Base-by-base conservation (phyloP, 2,329 filamentous ascomycete species). In the Dactylellina sp. region DNA sequence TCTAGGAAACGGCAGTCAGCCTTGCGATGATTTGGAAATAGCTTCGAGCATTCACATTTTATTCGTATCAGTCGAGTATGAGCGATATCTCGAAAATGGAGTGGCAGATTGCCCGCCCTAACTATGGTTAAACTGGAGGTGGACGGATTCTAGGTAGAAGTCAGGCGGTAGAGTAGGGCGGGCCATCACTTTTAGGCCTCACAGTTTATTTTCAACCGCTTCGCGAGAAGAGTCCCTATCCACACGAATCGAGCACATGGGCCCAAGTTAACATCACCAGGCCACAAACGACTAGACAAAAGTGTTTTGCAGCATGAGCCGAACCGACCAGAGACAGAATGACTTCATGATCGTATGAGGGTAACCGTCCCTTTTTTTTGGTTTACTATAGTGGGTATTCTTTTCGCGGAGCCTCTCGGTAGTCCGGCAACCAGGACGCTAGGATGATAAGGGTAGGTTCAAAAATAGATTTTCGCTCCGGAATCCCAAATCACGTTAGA, bases 391-490 rank as follows among this genome's bases (percentile, higher is more conserved):
- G 35, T 24, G 44, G 47, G 53, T 16, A 18, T 46, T 24, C 22
- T 46, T 32, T 22, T 20, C 14, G 32, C 35, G 39, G 22, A 25
- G 25, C 25, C 24, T 61, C 46, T 72, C 68, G 68, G 68, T 65
- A 65, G 52, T 46, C 56, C 68, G 68, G 68, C 68, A 72, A 50
- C 40, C 52, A 37, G 40, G n/a, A 60, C 68, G 56, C 68, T 72
- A 72, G 68, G 7, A 65, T 53, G 32, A 55, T 40, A 44, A 42
- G 68, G 68, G 68, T 72, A 72, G 55, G 68, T 72, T 72, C 60
- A 72, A 72, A 72, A 72, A 72, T 72, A 72, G 68, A 37, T 37
- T 40, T 40, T 12, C 37, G 32, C 50, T 37, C n/a, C 2, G 16
- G n/a, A n/a, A 39, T 18, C 20, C 20, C 32, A 20, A 22, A 7